Percentiles rank a stretch among this genome's conserved stretches.
Conservation (phyloP, 306 rosid species). For the Cicer arietinum region DNA sequence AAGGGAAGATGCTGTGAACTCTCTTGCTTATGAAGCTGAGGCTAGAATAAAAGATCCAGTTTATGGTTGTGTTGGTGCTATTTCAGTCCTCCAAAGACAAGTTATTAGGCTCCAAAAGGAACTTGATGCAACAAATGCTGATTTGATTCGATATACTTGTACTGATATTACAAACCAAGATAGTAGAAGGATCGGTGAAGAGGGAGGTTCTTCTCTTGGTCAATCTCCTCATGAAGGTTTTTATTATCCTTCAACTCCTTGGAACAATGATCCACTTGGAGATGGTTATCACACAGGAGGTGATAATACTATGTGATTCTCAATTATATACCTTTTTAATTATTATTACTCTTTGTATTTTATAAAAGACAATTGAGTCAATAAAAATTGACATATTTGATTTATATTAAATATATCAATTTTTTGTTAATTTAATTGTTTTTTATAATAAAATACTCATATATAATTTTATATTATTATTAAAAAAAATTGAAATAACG, state of each 20-base stretch:
- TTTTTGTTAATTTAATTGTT: too few relatives aligned
- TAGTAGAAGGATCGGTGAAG: constrained; percentile 31
- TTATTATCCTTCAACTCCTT: constrained; percentile 51
- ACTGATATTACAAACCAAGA: constrained; percentile 49
- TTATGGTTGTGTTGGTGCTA: constrained; percentile 89
- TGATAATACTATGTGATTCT: constrained; percentile 45
- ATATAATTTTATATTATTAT: too few relatives aligned
- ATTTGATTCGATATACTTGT: constrained; percentile 68
- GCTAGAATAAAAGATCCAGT: constrained; percentile 86
- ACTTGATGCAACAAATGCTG: constrained; percentile 81
- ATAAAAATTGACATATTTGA: too few relatives aligned
- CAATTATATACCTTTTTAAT: background rate
- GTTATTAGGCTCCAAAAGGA: constrained; percentile 87
- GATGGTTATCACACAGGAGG: constrained; percentile 53
- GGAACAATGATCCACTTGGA: constrained; percentile 54
- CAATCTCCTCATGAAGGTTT: constrained; percentile 48
- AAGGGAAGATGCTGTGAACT: constrained; percentile 90
- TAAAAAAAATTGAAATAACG: too few relatives aligned
- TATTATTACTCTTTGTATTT: too few relatives aligned
- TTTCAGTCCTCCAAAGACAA: constrained; percentile 87
- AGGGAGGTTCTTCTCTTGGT: constrained; percentile 48
- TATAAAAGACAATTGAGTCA: too few relatives aligned
- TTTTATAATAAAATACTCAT: too few relatives aligned
- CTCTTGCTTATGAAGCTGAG: constrained; percentile 92
- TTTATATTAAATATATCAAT: too few relatives aligned